Base-by-base conservation (phyloP, 139 green algal species). In the Chlamydomonas applanata region DNA sequence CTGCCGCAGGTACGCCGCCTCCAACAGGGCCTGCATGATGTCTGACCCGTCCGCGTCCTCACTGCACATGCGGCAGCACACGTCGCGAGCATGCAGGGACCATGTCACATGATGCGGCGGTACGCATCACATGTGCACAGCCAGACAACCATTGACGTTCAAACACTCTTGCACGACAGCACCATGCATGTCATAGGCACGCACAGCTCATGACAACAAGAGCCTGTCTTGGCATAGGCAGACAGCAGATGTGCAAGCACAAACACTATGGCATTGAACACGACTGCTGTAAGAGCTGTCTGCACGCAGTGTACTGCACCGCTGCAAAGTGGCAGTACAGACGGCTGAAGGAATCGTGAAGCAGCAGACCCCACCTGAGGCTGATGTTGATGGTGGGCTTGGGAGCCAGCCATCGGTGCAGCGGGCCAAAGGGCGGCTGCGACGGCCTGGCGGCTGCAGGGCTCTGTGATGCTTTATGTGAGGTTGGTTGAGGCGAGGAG, bases 1-100 rank as follows among this genome's bases (percentile, higher is more conserved):
- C 14, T 63, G 53, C 20, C 89, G 78, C n/a, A 94, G 56, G 66
- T 88, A 85, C 2, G 82, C 86, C 16, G 87, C 82, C n/a, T 90
- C 80, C 60, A 94, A 72, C 32, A 94, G 73, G 16, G 82, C 84
- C 61, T 86, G 79, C 33, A 88, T 40, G 13, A 94, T 85, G 77
- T 94, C 83, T 0, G 14, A 9, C 5, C 78, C 59, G 11, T 65
- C 56, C 7, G 85, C 79, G 1, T 64, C 66, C 49, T 77, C 72
- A 66, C 76, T 86, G 75, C 36, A 40, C 5, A n/a, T 40, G 14
- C 29, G 40, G 44, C 66, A 70, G 20, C 4, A 16, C 33, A 30
- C 63, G 54, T n/a, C n/a, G n/a, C n/a, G n/a, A n/a, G n/a, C n/a
- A n/a, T n/a, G n/a, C n/a, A n/a, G n/a, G n/a, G n/a, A n/a, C n/a